Evolutionary conservation across 306 rosid genomes (phyloP), one percentile per base, ranked within the genome.

Genomic region (Rosa lucieae): DNA sequence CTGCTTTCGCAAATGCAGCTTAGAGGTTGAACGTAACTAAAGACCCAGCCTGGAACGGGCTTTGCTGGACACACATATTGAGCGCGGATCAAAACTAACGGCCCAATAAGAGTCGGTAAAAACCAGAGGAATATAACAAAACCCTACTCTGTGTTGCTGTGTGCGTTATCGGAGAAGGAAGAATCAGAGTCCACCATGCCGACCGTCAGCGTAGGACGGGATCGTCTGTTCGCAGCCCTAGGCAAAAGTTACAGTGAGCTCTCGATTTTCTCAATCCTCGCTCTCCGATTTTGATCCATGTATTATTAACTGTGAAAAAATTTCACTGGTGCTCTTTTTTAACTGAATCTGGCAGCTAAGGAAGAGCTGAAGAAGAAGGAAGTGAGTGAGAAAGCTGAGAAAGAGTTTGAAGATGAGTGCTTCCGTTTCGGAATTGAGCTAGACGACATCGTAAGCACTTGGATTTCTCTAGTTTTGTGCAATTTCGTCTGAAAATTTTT

Each of bases 341-440:
- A 69, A 67, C 75, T 40, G 39, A 69, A 73, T 84, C 73, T 80
- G 56, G 13, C 82, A 94, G 97, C 94, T 5, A 91, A 90, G 78
- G 97, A 94, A 35, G 70, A 65, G 21, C 70, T 65, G 44, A 65
- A 65, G 44, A 15, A 65, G 0, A 7, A 65, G 70, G 70, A 65
- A 65, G 44, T 65, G 44, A 65, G 43, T 39, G 43, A 65, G 70
- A 65, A 32, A 35, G 70, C 70, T 65, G 11, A 65, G 70, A 37
- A 8, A 78, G 94, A 92, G 84, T 94, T 94, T 72, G 97, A 94
- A 43, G 97, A 94, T 72, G 69, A 90, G 8, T 94, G 98, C 87
- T 94, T 94, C 91, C 80, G 89, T 46, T 94, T 92, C 44, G 98
- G 98, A 20, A 92, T 94, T 70, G 97, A 94, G 86, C 97, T 94